These are phyloP conservation scores for Endotrypanum monterogeii DNA, from an alignment of 208 protist genomes.

Conservation along the genomic window DNA sequence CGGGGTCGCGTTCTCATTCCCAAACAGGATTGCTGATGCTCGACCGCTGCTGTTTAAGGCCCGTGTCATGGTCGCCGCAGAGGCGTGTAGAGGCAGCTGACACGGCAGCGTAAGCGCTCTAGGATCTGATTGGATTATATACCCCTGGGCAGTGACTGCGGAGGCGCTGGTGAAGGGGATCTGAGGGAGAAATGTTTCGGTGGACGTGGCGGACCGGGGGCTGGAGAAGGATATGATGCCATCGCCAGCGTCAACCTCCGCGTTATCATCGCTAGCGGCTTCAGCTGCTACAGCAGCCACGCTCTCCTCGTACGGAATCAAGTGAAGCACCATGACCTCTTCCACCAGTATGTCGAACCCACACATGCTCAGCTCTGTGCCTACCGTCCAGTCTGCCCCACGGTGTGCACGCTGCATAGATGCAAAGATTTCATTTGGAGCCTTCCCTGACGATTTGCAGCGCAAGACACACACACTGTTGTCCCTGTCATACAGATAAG, in stretches of 20 bases:
- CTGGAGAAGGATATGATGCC: neutral
- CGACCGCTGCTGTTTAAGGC: neutral
- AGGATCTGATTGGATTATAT: neutral
- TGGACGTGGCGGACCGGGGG: neutral
- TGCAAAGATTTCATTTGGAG: constrained; percentile 47
- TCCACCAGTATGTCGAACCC: constrained; percentile 59
- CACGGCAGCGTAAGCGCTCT: neutral
- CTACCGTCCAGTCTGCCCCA: constrained; percentile 51
- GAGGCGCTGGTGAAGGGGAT: neutral
- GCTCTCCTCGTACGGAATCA: constrained; percentile 49
- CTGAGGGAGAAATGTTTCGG: neutral
- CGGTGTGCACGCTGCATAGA: constrained; percentile 56
- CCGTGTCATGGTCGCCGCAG: neutral
- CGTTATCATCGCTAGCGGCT: neutral
- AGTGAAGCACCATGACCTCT: constrained; percentile 68
- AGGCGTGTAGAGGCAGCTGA: neutral
- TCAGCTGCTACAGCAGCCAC: neutral
- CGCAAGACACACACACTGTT: constrained; percentile 32
- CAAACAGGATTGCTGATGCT: neutral
- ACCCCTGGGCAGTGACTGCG: neutral
- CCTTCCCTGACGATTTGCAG: constrained; percentile 42
- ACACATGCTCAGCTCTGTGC: constrained; percentile 49
- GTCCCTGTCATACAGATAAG: constrained; percentile 47
- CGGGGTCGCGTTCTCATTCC: neutral
- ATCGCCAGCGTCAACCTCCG: neutral